Conservation (phyloP, 2,329 filamentous ascomycete species). For the Exserohilum rostratum region DNA sequence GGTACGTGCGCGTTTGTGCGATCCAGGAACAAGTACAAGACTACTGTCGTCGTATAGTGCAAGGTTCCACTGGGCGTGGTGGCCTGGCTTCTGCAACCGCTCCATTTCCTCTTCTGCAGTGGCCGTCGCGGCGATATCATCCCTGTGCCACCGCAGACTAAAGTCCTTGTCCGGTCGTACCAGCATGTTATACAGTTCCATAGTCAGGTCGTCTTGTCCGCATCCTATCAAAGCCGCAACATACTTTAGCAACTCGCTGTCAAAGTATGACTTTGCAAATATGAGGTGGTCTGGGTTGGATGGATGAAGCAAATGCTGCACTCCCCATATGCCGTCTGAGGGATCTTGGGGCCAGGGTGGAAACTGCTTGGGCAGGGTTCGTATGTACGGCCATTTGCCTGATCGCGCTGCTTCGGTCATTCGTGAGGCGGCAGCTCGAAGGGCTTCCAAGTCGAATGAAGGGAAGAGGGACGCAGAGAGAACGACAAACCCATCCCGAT, state of each 20-base stretch:
- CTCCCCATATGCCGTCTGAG: conserved; percentile 79
- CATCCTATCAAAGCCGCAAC: conserved; percentile 68
- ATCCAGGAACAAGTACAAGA: conserved; percentile 79
- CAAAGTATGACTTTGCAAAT: conserved; percentile 77
- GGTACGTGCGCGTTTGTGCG: conserved; percentile 74
- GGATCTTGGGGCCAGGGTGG: conserved; percentile 76
- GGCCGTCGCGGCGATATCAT: conserved; percentile 75
- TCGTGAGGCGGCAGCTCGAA: conserved; percentile 65
- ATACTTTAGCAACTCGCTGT: conserved; percentile 65
- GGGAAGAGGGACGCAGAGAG: conserved; percentile 68
- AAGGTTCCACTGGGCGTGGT: conserved; percentile 87
- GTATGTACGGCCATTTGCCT: conserved; percentile 81
- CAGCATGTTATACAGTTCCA: conserved; percentile 89
- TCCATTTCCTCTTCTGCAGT: conserved; percentile 69
- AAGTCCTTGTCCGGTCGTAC: conserved; percentile 75
- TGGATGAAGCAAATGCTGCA: conserved; percentile 83
- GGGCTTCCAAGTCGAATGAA: conserved; percentile 55
- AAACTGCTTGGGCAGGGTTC: conserved; percentile 88
- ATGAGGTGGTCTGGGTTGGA: conserved; percentile 64
- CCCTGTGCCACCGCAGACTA: conserved; percentile 81
- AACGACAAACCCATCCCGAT: conserved; percentile 76
- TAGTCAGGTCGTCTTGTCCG: conserved; percentile 67
- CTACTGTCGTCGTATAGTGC: conserved; percentile 74
- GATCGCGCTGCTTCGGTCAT: conserved; percentile 67
- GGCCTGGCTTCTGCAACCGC: conserved; percentile 65